These are phyloP conservation scores for Aspergillus fischeri DNA, from an alignment of 2,329 filamentous ascomycete genomes.

Conservation along the genomic window DNA sequence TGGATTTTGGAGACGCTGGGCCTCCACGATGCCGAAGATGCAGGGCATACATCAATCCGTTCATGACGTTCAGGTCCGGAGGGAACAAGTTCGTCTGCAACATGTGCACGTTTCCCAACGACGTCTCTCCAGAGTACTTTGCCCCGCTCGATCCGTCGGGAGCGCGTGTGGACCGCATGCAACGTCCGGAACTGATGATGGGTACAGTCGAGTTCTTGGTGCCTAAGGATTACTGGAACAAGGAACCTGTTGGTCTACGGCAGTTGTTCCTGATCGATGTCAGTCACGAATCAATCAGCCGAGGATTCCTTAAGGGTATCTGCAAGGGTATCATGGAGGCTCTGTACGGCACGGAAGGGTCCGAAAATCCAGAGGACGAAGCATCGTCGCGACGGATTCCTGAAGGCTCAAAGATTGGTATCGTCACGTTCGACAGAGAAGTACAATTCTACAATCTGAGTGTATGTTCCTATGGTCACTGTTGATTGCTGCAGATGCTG, in stretches of 20 bases:
- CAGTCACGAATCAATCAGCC: slow-evolving; percentile 84
- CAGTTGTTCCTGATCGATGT: slow-evolving; percentile 94
- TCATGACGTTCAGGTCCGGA: slow-evolving; percentile 93
- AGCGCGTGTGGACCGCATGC: slow-evolving; percentile 78
- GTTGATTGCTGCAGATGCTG: slow-evolving; percentile 19
- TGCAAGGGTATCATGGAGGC: slow-evolving; percentile 84
- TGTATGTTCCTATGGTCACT: slow-evolving; percentile 49
- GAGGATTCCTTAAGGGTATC: slow-evolving; percentile 83
- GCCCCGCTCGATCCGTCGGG: slow-evolving; percentile 84
- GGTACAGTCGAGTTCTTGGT: slow-evolving; percentile 96
- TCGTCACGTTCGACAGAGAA: slow-evolving; percentile 93
- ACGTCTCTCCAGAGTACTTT: slow-evolving; percentile 89
- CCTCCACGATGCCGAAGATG: slow-evolving; percentile 90
- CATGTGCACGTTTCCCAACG: slow-evolving; percentile 95
- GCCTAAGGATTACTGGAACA: slow-evolving; percentile 98
- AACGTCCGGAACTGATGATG: slow-evolving; percentile 81
- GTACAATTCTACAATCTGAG: slow-evolving; percentile 97
- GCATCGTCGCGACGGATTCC: slow-evolving; percentile 57
- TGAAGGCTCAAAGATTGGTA: slow-evolving; percentile 79
- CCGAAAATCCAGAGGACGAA: slow-evolving; percentile 51
- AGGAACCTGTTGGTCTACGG: slow-evolving; percentile 80
- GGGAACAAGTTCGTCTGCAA: slow-evolving; percentile 98
- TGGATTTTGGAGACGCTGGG: slow-evolving; percentile 89
- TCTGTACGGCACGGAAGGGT: slow-evolving; percentile 65
- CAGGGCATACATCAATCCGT: slow-evolving; percentile 95